Evolutionary conservation across 2,329 filamentous ascomycete genomes (phyloP), one percentile per base, ranked within the genome.

Genomic region (Paramyrothecium sp.): DNA sequence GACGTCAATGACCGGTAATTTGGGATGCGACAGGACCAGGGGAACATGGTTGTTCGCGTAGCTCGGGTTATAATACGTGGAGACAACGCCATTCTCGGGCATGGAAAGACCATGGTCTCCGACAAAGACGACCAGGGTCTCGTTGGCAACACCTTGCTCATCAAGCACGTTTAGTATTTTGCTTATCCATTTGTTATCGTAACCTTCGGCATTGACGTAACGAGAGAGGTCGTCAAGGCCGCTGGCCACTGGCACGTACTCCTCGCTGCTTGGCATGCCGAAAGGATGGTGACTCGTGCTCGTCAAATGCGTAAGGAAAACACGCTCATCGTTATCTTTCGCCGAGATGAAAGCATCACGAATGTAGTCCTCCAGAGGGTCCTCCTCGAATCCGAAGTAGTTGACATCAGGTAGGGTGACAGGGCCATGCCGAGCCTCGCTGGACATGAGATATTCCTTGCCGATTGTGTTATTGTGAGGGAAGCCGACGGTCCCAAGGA

Each of bases 231-330:
- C 66, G 7, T 71, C 66, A 1, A 68, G 51, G 1, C 66, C 65
- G 21, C 63, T 63, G 1, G 64, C 62, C 34, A 73, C 48, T 2
- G 65, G 65, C 0, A 68, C 64, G 8, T 69, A 69, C 3, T 56
- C 55, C 30, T 71, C 70, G 0, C 64, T 63, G 3, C 57, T 60
- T 1, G 71, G 71, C 53, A 73, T 57, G 1, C 62, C 64, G 48
- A 70, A 73, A 7, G 69, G 65, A 41, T 73, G 71, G 54, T 74
- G 71, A 2, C 66, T 69, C 3, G 71, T 74, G 57, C 71, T 73
- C 3, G 72, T 74, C 3, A 74, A 55, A 56, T 74, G 72, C 2
- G 70, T 67, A 4, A 73, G 55, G 33, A 74, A 74, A 0, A 73
- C 61, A 11, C 71, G 65, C 46, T 72, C 65, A 16, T 73, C 63